A percentile compares a stretch with the other conserved stretches of the same genome.
These are phyloP conservation scores for Phytopythium montanum DNA, from an alignment of 352 stramenopile genomes.

Conservation along the genomic window DNA sequence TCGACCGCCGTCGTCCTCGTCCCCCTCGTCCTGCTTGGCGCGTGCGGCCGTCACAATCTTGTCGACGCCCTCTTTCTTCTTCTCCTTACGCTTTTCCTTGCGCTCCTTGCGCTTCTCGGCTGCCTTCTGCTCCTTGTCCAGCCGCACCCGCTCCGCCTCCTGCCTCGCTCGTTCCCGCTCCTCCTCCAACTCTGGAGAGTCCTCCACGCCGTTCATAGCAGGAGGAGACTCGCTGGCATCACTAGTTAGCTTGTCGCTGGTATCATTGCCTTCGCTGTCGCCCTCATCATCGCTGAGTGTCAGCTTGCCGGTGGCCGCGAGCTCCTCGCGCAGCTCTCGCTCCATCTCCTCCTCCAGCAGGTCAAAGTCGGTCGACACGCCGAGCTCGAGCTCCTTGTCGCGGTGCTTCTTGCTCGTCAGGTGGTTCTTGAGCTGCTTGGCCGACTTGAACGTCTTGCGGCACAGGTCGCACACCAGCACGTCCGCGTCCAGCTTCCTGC, in stretches of 20 bases:
- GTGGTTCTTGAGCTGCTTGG: constrained; percentile 81
- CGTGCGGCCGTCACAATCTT: constrained; percentile 48
- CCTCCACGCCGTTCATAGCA: neutral
- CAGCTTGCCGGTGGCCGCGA: constrained; percentile 35
- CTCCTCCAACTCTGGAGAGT: constrained; percentile 23
- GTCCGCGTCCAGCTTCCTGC: constrained; percentile 65
- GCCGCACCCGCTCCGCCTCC: constrained; percentile 43
- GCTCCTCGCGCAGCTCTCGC: constrained; percentile 47
- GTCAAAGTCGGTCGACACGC: constrained; percentile 50
- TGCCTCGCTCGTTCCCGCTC: constrained; percentile 24
- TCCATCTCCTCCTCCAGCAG: constrained; percentile 65
- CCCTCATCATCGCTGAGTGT: constrained; percentile 13
- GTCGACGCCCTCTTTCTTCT: constrained; percentile 77
- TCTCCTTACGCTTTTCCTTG: constrained; percentile 79
- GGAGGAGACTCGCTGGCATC: neutral
- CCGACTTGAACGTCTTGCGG: constrained; percentile 81
- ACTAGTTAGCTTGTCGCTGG: neutral
- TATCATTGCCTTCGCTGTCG: constrained; percentile 4
- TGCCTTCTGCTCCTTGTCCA: constrained; percentile 76
- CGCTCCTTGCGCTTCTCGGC: constrained; percentile 75
- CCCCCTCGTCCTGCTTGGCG: constrained; percentile 36
- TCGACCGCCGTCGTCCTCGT: constrained; percentile 24
- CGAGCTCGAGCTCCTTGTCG: constrained; percentile 69
- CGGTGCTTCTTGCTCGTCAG: constrained; percentile 79
- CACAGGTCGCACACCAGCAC: constrained; percentile 76